phyloP scores from a whole-genome alignment of 805 yeast genomes.

The Candida insectalens region DNA sequence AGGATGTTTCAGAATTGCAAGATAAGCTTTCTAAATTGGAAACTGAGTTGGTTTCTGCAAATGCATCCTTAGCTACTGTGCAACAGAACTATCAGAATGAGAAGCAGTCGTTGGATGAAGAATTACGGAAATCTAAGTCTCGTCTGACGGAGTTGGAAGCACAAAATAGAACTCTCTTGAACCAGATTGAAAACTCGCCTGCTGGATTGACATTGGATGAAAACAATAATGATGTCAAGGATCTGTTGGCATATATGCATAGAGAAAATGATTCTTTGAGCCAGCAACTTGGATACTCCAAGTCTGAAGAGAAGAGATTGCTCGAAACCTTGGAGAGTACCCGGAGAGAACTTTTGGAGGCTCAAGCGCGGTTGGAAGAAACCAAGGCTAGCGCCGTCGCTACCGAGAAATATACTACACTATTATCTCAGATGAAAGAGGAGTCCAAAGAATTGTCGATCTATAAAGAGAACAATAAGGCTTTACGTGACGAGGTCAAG shows the following conservation, averaged over 20 bases:
- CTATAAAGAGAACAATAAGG: slow-evolving; percentile 21
- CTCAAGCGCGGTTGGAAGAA: slow-evolving; percentile 36
- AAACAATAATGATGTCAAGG: slow-evolving; percentile 29
- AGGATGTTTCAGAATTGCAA: slow-evolving; percentile 11
- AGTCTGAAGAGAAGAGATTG: slow-evolving; percentile 45
- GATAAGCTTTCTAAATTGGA: slow-evolving; percentile 28
- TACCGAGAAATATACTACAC: slow-evolving; percentile 12
- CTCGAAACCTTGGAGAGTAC: slow-evolving; percentile 39
- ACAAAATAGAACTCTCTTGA: slow-evolving; percentile 61
- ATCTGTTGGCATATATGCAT: slow-evolving; percentile 53
- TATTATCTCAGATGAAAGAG: slow-evolving; percentile 17
- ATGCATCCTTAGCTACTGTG: slow-evolving; percentile 24
- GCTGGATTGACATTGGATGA: slow-evolving; percentile 8
- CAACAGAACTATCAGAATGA: slow-evolving; percentile 38
- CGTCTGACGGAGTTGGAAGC: slow-evolving; percentile 47
- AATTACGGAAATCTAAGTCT: slow-evolving; percentile 32
- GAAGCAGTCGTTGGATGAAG: slow-evolving; percentile 32
- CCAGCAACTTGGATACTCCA: slow-evolving; percentile 41
- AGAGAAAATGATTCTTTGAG: slow-evolving; percentile 68
- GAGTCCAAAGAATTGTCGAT: slow-evolving; percentile 19
- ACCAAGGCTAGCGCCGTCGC: slow-evolving; percentile 15
- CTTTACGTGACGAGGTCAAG: slow-evolving; percentile 15
- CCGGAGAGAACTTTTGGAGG: slow-evolving; percentile 40
- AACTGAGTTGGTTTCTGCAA: slow-evolving; percentile 24
- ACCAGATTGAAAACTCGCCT: slow-evolving; percentile 43